A percentile compares a stretch with the other conserved stretches of the same genome.
Evolutionary conservation across 2,329 filamentous ascomycete species (phyloP).

Genomic region (Trichoderma citrinoviride): DNA sequence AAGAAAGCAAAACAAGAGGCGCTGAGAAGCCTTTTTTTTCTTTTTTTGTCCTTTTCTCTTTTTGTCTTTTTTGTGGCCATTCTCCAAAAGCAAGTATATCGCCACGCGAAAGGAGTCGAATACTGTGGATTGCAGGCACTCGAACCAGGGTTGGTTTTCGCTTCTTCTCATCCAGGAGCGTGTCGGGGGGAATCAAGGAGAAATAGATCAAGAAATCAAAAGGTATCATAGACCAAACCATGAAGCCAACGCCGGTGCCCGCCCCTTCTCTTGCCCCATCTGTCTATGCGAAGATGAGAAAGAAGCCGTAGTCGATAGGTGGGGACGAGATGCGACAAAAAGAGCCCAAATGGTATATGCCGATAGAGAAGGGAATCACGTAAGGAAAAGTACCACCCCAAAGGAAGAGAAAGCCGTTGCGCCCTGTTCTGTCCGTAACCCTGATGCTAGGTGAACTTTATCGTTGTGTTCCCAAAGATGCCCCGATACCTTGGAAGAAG

Average conservation of each 20-base stretch:
- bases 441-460: constrained; percentile 15
- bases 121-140: no score
- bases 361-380: background rate
- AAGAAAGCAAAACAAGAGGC: background rate
- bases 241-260: constrained; percentile 17
- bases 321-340: constrained; percentile 7
- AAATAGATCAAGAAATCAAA: background rate
- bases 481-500: background rate
- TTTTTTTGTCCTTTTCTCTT: background rate
- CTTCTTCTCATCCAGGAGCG: background rate
- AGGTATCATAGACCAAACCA: background rate
- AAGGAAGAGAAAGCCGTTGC: background rate
- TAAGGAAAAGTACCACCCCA: background rate
- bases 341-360: constrained; percentile 3
- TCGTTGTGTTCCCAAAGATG: constrained; percentile 11
- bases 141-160: background rate
- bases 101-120: no score
- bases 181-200: constrained; percentile 9
- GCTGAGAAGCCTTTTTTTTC: background rate
- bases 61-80: background rate
- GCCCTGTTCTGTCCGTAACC: background rate
- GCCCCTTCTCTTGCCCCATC: constrained; percentile 5
- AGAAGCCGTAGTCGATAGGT: background rate
- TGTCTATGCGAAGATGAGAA: constrained; percentile 3
- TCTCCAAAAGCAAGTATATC: background rate